Percentiles rank a stretch among this genome's conserved stretches.
Evolutionary conservation across 306 rosid species (phyloP).

Genomic region (Inga laurina): DNA sequence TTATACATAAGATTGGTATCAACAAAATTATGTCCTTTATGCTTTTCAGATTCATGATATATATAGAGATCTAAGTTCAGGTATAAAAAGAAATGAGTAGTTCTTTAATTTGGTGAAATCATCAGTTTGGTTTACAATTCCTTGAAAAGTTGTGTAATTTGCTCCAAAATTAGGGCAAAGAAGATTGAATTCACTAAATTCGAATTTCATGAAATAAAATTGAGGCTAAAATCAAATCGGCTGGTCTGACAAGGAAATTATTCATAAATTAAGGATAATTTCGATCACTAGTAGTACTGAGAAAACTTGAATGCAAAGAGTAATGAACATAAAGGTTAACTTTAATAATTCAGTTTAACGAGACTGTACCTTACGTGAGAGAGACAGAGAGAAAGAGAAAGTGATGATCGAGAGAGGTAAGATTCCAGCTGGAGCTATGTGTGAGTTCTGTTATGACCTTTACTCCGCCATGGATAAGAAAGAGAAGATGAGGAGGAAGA

Average conservation of each 20-base stretch:
- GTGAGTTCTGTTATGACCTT: neutral
- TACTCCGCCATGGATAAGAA: neutral
- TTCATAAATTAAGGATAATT: conserved; percentile 7
- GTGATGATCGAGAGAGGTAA: neutral
- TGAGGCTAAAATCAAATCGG: neutral
- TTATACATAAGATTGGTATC: neutral
- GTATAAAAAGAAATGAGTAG: conserved; percentile 5
- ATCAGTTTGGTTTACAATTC: conserved; percentile 21
- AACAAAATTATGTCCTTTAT: neutral
- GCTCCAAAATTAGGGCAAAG: conserved; percentile 40
- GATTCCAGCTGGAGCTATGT: neutral
- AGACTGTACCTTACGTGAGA: conserved; percentile 6
- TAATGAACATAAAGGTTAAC: neutral
- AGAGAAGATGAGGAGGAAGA: neutral
- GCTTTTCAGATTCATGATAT: neutral
- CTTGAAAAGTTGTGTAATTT: neutral
- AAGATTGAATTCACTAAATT: neutral
- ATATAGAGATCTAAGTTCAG: neutral
- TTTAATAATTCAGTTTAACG: conserved; percentile 2
- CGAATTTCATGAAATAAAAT: conserved; percentile 27
- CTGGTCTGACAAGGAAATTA: neutral
- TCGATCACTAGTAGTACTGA: neutral
- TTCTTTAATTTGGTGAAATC: conserved; percentile 3
- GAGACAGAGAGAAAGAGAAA: neutral
- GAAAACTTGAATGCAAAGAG: conserved; percentile 6